Evolutionary conservation across 352 stramenopile species (phyloP).

Genomic region (Phytopythium chamaehyphon): DNA sequence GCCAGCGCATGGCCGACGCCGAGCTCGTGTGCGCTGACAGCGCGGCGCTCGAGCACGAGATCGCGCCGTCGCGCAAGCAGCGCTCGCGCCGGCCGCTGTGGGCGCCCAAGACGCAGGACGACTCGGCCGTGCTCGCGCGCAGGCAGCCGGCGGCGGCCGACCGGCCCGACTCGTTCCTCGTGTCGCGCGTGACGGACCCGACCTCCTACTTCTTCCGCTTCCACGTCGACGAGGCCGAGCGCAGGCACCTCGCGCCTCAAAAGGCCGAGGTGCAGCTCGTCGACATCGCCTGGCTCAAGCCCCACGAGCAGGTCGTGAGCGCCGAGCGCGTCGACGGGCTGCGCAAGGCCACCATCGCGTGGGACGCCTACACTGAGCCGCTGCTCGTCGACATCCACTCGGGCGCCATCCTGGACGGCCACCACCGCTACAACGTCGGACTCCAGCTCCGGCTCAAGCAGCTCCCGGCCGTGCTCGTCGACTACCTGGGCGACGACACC

Average conservation of each 20-base stretch:
- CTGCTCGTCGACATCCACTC: conserved; percentile 77
- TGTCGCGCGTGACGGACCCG: conserved; percentile 74
- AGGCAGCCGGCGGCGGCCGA: conserved; percentile 8
- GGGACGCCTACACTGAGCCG: conserved; percentile 79
- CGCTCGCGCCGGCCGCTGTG: conserved; percentile 61
- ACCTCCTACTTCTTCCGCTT: conserved; percentile 88
- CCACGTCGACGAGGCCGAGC: conserved; percentile 55
- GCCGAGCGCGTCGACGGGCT: conserved; percentile 71
- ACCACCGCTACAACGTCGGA: conserved; percentile 80
- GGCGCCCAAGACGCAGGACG: conserved; percentile 71
- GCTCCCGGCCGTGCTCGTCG: conserved; percentile 68
- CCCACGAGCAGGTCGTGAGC: conserved; percentile 83
- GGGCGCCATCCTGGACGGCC: conserved; percentile 78
- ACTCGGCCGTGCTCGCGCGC: conserved; percentile 50
- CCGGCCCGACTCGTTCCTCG: conserved; percentile 70
- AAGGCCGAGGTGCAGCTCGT: conserved; percentile 82
- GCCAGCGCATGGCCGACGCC: conserved; percentile 49
- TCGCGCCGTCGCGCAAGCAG: conserved; percentile 48
- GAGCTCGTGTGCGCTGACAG: conserved; percentile 41
- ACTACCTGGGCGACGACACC: conserved; percentile 69
- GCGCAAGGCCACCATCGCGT: conserved; percentile 72
- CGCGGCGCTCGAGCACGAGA: conserved; percentile 58
- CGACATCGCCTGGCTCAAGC: conserved; percentile 78
- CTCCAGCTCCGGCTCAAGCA: conserved; percentile 68
- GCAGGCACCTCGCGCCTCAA: conserved; percentile 49